Base-by-base conservation (phyloP, 2,329 filamentous ascomycete species). In the Apiospora sp. region DNA sequence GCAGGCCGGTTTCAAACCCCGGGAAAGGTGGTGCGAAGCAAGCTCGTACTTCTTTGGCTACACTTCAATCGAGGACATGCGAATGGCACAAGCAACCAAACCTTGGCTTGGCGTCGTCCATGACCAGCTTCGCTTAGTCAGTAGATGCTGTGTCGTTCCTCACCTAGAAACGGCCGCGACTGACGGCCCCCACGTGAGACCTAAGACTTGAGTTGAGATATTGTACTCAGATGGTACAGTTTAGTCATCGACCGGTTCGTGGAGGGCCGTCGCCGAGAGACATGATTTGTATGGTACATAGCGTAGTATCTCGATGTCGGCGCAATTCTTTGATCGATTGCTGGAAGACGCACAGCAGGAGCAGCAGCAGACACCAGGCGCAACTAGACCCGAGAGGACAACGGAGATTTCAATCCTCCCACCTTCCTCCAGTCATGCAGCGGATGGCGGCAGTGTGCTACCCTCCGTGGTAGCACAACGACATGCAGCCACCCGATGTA, bases 381-480 rank as follows among this genome's bases (percentile, higher is more conserved):
- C 34, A 64, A 64, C 34, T 64, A 64, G 34, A 64, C 58, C 58
- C 58, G 58, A 64, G 19, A 41, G 54, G 58, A 37, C 58, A 64
- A 34, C 58, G 58, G 58, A 64, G 58, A 64, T 64, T 64, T 64
- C 58, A 51, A 51, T 13, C 49, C 49, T 27, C 12, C 49, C n/a
- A 41, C 58, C 58, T 14, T 64, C 58, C 58, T 24, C 58, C 58
- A 64, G 58, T 64, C 58, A 34, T 64, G 19, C 19, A 64, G 34
- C 58, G 58, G 58, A 64, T n/a, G 16, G 34, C 19, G 34, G 34
- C 58, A 64, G 58, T 41, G 34, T 34, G 58, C 58, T 58, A 34
- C 58, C 4, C 24, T 64, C 19, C 14, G n/a, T 22, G 58, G 51
- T 41, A 4, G 34, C 58, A 64, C 58, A n/a, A 4, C 37, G 34